Evolutionary conservation across 208 protist genomes (phyloP), one percentile per base, ranked within the genome.

Genomic region (Leishmania aethiopica): DNA sequence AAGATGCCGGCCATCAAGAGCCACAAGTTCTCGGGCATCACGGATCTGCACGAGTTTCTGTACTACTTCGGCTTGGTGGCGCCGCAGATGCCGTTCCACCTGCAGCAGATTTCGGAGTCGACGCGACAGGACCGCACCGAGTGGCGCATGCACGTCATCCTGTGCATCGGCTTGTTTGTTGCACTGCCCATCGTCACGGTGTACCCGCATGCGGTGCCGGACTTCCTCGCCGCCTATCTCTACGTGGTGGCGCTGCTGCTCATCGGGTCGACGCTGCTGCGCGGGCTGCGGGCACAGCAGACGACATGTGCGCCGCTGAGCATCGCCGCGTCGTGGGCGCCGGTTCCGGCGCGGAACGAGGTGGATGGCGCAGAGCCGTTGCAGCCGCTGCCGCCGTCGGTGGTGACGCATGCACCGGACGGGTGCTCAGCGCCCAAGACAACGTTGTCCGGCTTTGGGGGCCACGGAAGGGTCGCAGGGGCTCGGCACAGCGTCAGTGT

Each of bases 1-100:
- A 91, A 90, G 83, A 77, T 94, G 78, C 91, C 89, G 22, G 84
- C 79, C 7, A 92, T 91, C 75, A 87, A 87, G 55, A 89, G 82
- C 37, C 86, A 94, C 60, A 91, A 82, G 64, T 94, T 94, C 57
- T 74, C 86, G 10, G 85, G 77, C 69, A 83, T 94, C 57, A 71
- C 62, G 10, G 47, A 90, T 73, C 47, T 90, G 37, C 45, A 85
- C 59, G 85, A 88, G 62, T 94, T 94, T 49, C 59, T 94, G 13
- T 67, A 86, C 22, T 91, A 90, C 73, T 94, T 94, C 70, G 83
- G 79, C 25, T 35, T 85, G 6, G 81, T 94, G 3, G 86, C 88
- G 6, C 90, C 86, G 64, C 72, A 83, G 76, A 81, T 75, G 62
- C 86, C 82, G 6, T 81, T 72, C 40, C 84, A 80, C 55, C 78